A percentile compares a stretch with the other conserved stretches of the same genome.
Evolutionary conservation across 2,329 filamentous ascomycete genomes (phyloP).

Genomic region (Aspergillus sojae): DNA sequence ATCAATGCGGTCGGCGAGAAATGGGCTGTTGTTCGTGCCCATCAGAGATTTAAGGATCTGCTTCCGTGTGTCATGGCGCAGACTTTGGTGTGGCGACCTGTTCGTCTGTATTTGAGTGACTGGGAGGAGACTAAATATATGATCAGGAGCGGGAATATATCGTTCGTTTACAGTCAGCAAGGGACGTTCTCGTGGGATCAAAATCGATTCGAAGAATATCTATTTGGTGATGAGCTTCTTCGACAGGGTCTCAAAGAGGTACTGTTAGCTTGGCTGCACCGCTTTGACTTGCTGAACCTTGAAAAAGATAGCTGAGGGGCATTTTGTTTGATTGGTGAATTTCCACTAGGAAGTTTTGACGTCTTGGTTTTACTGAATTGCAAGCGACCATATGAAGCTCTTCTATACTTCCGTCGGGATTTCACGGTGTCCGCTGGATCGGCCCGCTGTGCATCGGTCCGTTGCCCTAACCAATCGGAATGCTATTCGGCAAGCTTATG

Average conservation of each 20-base stretch:
- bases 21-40: background rate
- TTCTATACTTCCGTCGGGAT: too few relatives aligned
- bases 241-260: slow-evolving; percentile 1
- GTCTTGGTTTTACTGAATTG: background rate
- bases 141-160: background rate
- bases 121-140: background rate
- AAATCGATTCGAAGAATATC: background rate
- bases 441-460: too few relatives aligned
- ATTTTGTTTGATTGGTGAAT: background rate
- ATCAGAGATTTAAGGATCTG: background rate
- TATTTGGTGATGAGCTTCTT: background rate
- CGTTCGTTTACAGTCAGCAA: background rate
- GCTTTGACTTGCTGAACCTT: background rate
- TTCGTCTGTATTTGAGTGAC: background rate
- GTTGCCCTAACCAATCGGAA: background rate
- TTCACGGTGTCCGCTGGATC: too few relatives aligned
- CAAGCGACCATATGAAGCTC: too few relatives aligned
- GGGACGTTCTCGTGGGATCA: background rate
- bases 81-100: background rate
- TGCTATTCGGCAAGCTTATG: too few relatives aligned
- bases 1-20: background rate
- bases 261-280: background rate
- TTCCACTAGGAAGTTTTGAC: background rate
- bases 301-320: background rate
- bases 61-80: background rate